Evolutionary conservation across 1,284 basidiomycete genomes (phyloP).

Genomic region (Cryptococcus floricola): DNA sequence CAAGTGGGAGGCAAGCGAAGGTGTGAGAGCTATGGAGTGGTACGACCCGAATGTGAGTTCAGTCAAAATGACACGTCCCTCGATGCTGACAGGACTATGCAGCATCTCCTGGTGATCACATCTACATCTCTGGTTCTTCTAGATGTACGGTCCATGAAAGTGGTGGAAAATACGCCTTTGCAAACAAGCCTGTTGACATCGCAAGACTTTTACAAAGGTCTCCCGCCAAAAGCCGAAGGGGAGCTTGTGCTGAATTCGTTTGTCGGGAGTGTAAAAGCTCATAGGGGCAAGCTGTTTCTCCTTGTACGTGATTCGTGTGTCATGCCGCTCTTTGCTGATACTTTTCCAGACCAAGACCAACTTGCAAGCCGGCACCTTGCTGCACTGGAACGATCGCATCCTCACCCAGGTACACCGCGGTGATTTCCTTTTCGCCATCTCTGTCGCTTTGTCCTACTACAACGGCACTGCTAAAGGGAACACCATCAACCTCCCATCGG

Average conservation of each 20-base stretch:
- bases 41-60: slow-evolving; percentile 49
- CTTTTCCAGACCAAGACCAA: slow-evolving; percentile 50
- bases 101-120: slow-evolving; percentile 56
- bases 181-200: slow-evolving; percentile 39
- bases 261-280: slow-evolving; percentile 68
- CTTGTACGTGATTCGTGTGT: slow-evolving; percentile 58
- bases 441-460: slow-evolving; percentile 79
- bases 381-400: slow-evolving; percentile 94
- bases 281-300: slow-evolving; percentile 87
- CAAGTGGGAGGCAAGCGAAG: slow-evolving; percentile 38
- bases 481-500: slow-evolving; percentile 76
- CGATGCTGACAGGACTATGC: slow-evolving; percentile 59
- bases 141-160: slow-evolving; percentile 55
- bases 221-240: neutral
- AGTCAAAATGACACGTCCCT: slow-evolving; percentile 58
- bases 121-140: slow-evolving; percentile 62
- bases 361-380: slow-evolving; percentile 75
- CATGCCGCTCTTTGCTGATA: slow-evolving; percentile 1
- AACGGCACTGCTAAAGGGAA: slow-evolving; percentile 78
- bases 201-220: slow-evolving; percentile 32
- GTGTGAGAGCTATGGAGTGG: slow-evolving; percentile 52
- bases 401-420: slow-evolving; percentile 77
- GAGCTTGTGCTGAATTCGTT: slow-evolving; percentile 39
- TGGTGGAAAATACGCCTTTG: slow-evolving; percentile 42
- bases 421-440: slow-evolving; percentile 86